A percentile compares a stretch with the other conserved stretches of the same genome.
phyloP scores from a whole-genome alignment of 2,329 filamentous ascomycete genomes.

The Pseudocercospora macadamiae region DNA sequence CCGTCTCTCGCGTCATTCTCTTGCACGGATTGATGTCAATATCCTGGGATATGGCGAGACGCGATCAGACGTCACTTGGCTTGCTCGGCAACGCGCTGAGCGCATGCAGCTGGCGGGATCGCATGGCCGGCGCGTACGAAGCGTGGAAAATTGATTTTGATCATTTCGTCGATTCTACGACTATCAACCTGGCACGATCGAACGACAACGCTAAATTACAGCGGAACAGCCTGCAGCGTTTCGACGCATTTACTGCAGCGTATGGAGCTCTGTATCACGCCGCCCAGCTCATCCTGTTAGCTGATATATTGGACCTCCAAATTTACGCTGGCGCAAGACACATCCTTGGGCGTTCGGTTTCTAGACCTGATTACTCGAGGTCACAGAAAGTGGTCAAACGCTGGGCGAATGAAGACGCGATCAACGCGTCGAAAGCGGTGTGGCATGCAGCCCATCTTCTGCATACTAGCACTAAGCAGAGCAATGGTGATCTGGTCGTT shows the following conservation, averaged over 20 bases:
- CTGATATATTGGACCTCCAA: constrained; percentile 64
- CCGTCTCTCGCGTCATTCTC: constrained; percentile 57
- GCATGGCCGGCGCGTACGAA: constrained; percentile 58
- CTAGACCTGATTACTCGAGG: constrained; percentile 53
- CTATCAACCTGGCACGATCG: constrained; percentile 25
- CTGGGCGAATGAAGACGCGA: constrained; percentile 47
- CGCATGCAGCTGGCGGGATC: constrained; percentile 50
- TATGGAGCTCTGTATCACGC: constrained; percentile 62
- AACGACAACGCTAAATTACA: neutral
- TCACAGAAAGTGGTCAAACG: constrained; percentile 56
- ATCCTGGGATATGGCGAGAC: constrained; percentile 63
- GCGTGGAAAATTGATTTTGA: constrained; percentile 64
- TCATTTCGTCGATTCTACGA: constrained; percentile 44
- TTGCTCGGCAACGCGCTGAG: constrained; percentile 6
- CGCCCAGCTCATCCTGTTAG: constrained; percentile 59
- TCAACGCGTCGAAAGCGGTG: constrained; percentile 48
- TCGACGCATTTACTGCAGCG: constrained; percentile 53
- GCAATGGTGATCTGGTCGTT: constrained; percentile 54
- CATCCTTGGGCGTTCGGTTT: constrained; percentile 61
- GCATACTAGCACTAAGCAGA: constrained; percentile 50
- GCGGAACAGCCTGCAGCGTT: constrained; percentile 38
- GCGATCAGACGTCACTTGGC: constrained; percentile 64
- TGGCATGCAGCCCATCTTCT: constrained; percentile 60
- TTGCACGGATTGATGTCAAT: constrained; percentile 66
- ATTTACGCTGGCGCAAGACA: constrained; percentile 63